Evolutionary conservation across 768 basidiomycete genomes (phyloP), one percentile per base, ranked within the genome.

Genomic region (Termitomyces sp.): DNA sequence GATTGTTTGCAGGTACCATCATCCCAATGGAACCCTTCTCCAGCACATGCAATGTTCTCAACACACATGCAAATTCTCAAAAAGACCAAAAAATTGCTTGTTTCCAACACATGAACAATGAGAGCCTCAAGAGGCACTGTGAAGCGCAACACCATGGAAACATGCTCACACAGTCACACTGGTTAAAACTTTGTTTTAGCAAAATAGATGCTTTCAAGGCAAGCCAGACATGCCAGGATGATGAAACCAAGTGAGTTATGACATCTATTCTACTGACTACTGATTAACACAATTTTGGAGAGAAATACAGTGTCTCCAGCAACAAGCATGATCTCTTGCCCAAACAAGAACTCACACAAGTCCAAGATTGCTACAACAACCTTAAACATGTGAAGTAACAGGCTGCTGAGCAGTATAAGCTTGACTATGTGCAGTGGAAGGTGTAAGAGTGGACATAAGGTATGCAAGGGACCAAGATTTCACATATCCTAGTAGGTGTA

Each of bases 391-490:
- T 76, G 34, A 80, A 80, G 57, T 74, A 78, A 55, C 77, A 81
- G 0, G 79, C 80, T 12, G 77, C 77, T 11, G 74, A 70, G 25
- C 79, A 77, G 20, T 84, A 84, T 69, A 78, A 81, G 61, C 60
- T 63, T n/a, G 83, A 88, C 68, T 85, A 79, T 71, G 79, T 79
- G 68, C 81, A 77, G 60, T 88, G 84, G 83, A 71, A 66, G 15
- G 76, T 83, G 65, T 79, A 79, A 55, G 63, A 70, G 34, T 84
- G 78, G 80, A 64, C 83, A 5, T 75, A 25, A 25, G 25, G 25
- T 25, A 25, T 25, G 25, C 25, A 25, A 25, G 25, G 25, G 25
- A 25, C 25, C 25, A 25, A 25, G 25, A 25, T 25, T 25, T 25
- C 25, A 25, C 25, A 25, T 25, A 25, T 25, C 25, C 25, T 25